Percentiles rank a stretch among this genome's conserved stretches.
phyloP scores from a whole-genome alignment of 2,329 filamentous ascomycete genomes.

The Hyphodiscus sp. region DNA sequence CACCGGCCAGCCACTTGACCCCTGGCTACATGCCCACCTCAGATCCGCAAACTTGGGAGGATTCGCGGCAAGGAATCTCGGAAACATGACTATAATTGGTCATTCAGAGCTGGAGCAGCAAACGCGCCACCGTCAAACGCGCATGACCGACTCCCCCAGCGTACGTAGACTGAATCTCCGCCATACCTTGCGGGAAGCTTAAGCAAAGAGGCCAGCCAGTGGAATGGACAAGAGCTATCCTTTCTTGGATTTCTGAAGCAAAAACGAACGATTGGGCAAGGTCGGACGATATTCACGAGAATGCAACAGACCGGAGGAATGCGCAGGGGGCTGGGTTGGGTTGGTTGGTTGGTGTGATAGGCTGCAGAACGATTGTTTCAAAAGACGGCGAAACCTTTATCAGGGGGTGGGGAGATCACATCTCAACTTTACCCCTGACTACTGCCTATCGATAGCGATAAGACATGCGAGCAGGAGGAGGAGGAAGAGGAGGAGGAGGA shows the following conservation, averaged over 20 bases:
- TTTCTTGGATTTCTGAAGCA: conserved; percentile 10
- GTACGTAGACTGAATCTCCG: background rate
- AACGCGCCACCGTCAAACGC: conserved; percentile 12
- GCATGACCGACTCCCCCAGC: conserved; percentile 6
- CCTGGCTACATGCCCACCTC: conserved; percentile 9
- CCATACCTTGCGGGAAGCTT: conserved; percentile 4
- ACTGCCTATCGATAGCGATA: conserved; percentile 9
- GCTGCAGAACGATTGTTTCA: conserved; percentile 18
- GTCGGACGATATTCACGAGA: conserved; percentile 8
- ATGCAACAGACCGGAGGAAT: conserved; percentile 10
- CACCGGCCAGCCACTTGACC: conserved; percentile 2
- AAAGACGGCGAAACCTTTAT: conserved; percentile 12
- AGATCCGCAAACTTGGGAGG: conserved; percentile 6
- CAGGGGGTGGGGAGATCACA: conserved; percentile 2
- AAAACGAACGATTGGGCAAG: conserved; percentile 15
- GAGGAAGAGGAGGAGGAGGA: too few relatives aligned
- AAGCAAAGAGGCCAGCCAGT: conserved; percentile 5
- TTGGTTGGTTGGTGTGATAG: too few relatives aligned
- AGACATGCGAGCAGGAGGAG: background rate
- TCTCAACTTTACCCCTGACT: conserved; percentile 5
- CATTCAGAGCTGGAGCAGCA: conserved; percentile 5
- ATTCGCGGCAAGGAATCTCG: conserved; percentile 9
- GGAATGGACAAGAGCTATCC: conserved; percentile 1
- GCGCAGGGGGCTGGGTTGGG: conserved; percentile 10
- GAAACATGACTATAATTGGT: conserved; percentile 9